These are phyloP conservation scores for Microthlaspi erraticum DNA, from an alignment of 345 rosid species.

Conservation along the genomic window DNA sequence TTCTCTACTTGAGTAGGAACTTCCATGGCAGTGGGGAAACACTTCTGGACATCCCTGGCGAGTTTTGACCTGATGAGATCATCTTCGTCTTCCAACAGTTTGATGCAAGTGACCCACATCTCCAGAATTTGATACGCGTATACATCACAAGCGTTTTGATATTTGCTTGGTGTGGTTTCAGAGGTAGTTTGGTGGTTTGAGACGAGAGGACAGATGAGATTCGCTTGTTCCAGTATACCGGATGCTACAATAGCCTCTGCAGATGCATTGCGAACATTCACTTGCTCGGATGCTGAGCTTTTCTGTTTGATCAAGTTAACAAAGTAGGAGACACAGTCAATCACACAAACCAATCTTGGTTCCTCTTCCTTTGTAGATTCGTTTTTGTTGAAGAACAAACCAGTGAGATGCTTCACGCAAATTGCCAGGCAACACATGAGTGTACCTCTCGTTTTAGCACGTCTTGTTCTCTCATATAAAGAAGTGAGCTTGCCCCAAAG, in stretches of 20 bases:
- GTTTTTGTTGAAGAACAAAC: conserved; percentile 46
- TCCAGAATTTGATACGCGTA: conserved; percentile 66
- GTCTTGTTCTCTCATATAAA: conserved; percentile 61
- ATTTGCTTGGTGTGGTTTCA: conserved; percentile 35
- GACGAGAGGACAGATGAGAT: conserved; percentile 59
- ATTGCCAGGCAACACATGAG: conserved; percentile 86
- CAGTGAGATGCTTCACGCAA: conserved; percentile 64
- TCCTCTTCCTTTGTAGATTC: conserved; percentile 44
- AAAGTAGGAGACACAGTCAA: conserved; percentile 58
- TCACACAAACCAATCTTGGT: conserved; percentile 45
- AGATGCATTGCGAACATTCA: conserved; percentile 79
- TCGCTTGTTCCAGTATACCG: conserved; percentile 84
- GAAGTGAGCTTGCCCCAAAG: conserved; percentile 72
- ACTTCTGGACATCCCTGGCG: conserved; percentile 68
- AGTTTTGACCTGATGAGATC: conserved; percentile 73
- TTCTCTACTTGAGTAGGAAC: conserved; percentile 84
- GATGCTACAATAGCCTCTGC: conserved; percentile 87
- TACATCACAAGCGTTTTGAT: conserved; percentile 47
- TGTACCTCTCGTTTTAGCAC: conserved; percentile 63
- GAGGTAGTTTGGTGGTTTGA: conserved; percentile 44
- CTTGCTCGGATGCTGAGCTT: conserved; percentile 79
- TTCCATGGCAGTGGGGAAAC: conserved; percentile 50
- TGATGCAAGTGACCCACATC: conserved; percentile 80
- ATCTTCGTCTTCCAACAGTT: conserved; percentile 93
- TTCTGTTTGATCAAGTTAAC: conserved; percentile 64